Conservation (phyloP, 225 moss, liverwort and hornwort species). For the Takakia lepidozioides region DNA sequence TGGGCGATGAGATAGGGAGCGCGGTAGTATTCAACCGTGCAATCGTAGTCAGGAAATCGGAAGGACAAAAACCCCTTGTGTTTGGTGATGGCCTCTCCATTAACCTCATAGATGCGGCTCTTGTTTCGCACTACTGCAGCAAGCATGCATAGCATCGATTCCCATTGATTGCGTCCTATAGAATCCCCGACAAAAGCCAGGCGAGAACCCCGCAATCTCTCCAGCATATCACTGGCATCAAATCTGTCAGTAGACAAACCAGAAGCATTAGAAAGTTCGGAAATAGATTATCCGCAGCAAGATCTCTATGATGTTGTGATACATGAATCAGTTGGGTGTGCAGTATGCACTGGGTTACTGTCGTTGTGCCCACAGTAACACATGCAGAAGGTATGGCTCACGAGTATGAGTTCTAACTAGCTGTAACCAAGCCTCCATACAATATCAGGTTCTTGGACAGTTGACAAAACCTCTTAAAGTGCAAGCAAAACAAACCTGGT, state of each 20-base stretch:
- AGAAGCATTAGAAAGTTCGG: no score
- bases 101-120: constrained; percentile 52
- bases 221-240: constrained; percentile 44
- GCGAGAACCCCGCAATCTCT: constrained; percentile 45
- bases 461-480: no score
- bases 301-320: no score
- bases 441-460: no score
- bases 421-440: no score
- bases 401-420: no score
- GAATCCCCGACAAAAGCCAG: constrained; percentile 84
- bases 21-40: constrained; percentile 77
- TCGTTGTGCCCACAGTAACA: no score
- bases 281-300: no score
- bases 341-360: no score
- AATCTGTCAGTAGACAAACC: constrained; percentile 46
- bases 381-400: no score
- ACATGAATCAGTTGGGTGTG: no score
- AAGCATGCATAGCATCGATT: constrained; percentile 86
- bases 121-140: constrained; percentile 51
- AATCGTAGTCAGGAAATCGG: constrained; percentile 63
- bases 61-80: constrained; percentile 56
- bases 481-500: constrained; percentile 48
- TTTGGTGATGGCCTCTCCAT: constrained; percentile 58
- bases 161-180: constrained; percentile 89
- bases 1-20: constrained; percentile 70